phyloP scores from a whole-genome alignment of 1,284 basidiomycete genomes.

The Apiotrichum sp. region DNA sequence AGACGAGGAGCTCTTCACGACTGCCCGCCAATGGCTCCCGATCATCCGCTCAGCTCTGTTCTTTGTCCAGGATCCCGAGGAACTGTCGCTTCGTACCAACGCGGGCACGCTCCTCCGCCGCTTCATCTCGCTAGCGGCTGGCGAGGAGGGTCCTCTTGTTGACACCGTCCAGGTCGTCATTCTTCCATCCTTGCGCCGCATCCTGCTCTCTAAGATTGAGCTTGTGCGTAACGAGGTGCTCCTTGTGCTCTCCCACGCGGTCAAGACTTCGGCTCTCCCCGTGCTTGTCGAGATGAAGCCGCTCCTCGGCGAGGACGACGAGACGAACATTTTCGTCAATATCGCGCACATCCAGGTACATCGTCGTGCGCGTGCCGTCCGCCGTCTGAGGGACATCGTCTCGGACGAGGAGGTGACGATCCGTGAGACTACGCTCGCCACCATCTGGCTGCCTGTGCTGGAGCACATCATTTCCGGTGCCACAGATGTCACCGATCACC shows the following conservation, averaged over 20 bases:
- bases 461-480: constrained; percentile 71
- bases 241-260: constrained; percentile 69
- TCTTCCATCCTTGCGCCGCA: constrained; percentile 75
- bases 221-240: constrained; percentile 84
- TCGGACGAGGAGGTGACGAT: constrained; percentile 64
- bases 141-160: constrained; percentile 49
- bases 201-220: constrained; percentile 74
- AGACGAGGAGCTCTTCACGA: constrained; percentile 46
- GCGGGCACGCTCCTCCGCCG: constrained; percentile 70
- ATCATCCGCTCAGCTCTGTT: constrained; percentile 77
- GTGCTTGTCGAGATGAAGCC: constrained; percentile 70
- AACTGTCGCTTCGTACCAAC: constrained; percentile 79
- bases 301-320: constrained; percentile 82
- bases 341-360: constrained; percentile 92
- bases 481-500: constrained; percentile 68
- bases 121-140: constrained; percentile 60
- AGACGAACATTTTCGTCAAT: constrained; percentile 96
- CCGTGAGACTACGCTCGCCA: constrained; percentile 66
- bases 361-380: constrained; percentile 79
- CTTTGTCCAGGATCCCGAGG: constrained; percentile 83
- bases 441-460: constrained; percentile 82
- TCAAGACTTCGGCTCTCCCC: constrained; percentile 56
- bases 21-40: constrained; percentile 61
- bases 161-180: constrained; percentile 61
- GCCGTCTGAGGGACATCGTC: constrained; percentile 74